Percentiles rank a stretch among this genome's conserved stretches.
Evolutionary conservation across 2,329 filamentous ascomycete genomes (phyloP).

Genomic region (Fusarium sp.): DNA sequence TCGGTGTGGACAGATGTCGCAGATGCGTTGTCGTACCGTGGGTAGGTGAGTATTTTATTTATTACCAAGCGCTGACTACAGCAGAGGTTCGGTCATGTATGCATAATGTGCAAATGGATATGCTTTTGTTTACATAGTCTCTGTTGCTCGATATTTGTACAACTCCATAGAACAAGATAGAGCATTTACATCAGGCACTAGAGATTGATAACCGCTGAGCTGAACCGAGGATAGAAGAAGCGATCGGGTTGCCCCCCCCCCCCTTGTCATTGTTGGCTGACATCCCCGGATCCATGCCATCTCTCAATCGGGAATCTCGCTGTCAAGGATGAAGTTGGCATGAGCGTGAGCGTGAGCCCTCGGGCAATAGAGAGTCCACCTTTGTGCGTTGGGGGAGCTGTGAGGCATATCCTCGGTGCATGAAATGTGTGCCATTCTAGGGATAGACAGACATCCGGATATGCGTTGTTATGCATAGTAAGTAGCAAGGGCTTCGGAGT

Average conservation of each 20-base stretch:
- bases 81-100: background rate
- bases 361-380: background rate
- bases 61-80: conserved; percentile 30
- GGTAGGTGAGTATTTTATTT: background rate
- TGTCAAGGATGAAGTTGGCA: conserved; percentile 17
- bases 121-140: background rate
- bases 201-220: conserved; percentile 11
- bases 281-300: conserved; percentile 31
- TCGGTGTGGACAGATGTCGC: conserved; percentile 24
- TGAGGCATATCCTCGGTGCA: conserved; percentile 9
- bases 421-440: conserved; percentile 5
- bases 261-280: conserved; percentile 2
- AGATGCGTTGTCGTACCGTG: conserved; percentile 34
- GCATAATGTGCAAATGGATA: conserved; percentile 1
- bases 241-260: conserved; percentile 6
- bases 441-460: background rate
- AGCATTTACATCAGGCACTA: background rate
- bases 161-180: background rate
- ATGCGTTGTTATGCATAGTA: conserved; percentile 19
- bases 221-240: conserved; percentile 6
- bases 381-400: conserved; percentile 4
- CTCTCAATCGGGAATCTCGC: conserved; percentile 35
- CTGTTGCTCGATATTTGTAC: too few relatives aligned
- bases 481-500: conserved; percentile 16
- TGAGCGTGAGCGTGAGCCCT: background rate